A percentile compares a stretch with the other conserved stretches of the same genome.
phyloP scores from a whole-genome alignment of 306 rosid species.

The Quercus parvula region DNA sequence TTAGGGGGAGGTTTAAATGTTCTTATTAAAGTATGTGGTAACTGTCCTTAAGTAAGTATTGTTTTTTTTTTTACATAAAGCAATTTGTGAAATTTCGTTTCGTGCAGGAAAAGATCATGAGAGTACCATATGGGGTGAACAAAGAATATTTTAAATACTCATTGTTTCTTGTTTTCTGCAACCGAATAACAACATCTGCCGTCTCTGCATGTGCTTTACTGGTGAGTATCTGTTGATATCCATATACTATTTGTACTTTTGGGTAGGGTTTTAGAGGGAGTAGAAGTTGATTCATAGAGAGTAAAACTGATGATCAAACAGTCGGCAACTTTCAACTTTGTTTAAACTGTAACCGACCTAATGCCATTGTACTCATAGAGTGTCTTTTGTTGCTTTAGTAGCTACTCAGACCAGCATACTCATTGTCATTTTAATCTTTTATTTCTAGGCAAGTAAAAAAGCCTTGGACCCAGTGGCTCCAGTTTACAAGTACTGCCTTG shows the following conservation, averaged over 20 bases:
- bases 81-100: conserved; percentile 13
- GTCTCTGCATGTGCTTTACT: conserved; percentile 81
- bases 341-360: neutral
- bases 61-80: neutral
- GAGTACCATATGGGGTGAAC: conserved; percentile 77
- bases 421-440: neutral
- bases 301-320: neutral
- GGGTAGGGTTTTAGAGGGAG: neutral
- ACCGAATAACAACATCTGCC: conserved; percentile 87
- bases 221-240: conserved; percentile 37
- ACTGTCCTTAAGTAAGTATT: neutral
- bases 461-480: conserved; percentile 84
- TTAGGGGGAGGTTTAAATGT: neutral
- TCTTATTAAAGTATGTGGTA: neutral
- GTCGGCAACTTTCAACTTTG: neutral
- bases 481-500: conserved; percentile 71
- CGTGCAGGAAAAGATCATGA: conserved; percentile 96
- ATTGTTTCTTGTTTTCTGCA: conserved; percentile 89
- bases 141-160: conserved; percentile 75
- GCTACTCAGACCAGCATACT: neutral
- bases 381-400: neutral
- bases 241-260: neutral
- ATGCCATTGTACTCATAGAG: neutral
- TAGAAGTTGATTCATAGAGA: neutral
- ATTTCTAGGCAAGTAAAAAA: conserved; percentile 71